A percentile compares a stretch with the other conserved stretches of the same genome.
phyloP scores from a whole-genome alignment of 139 green algal species.

The Diplosphaera chodatii region DNA sequence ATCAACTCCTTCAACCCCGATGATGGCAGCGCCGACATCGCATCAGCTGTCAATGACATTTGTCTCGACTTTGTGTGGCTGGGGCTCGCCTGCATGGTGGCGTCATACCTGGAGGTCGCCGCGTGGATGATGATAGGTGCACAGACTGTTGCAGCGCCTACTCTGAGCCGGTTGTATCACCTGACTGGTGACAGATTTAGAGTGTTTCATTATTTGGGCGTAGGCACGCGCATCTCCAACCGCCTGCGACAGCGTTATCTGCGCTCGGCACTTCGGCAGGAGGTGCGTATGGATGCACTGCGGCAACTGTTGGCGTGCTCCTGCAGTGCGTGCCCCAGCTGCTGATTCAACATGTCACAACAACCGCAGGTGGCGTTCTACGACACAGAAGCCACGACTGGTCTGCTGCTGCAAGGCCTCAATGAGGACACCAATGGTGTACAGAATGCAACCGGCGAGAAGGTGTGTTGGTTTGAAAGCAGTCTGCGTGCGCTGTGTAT shows the following conservation, averaged over 20 bases:
- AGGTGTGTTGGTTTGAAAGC: no score
- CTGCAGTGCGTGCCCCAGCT: no score
- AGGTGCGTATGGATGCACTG: no score
- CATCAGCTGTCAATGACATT: constrained; percentile 10
- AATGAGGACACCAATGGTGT: constrained; percentile 64
- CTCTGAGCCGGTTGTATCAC: no score
- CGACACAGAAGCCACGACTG: constrained; percentile 56
- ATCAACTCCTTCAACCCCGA: constrained; percentile 5
- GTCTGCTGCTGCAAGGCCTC: constrained; percentile 42
- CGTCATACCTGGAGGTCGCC: constrained; percentile 36
- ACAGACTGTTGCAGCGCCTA: no score
- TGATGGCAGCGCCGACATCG: background rate
- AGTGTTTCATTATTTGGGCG: background rate
- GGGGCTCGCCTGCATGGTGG: constrained; percentile 33
- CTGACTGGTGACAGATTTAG: no score
- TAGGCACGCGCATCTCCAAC: constrained; percentile 14
- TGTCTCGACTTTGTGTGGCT: constrained; percentile 65
- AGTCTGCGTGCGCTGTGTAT: no score
- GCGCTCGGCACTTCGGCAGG: constrained; percentile 62
- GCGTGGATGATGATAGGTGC: constrained; percentile 37
- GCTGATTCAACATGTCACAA: no score
- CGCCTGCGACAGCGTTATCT: constrained; percentile 45
- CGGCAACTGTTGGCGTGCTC: no score
- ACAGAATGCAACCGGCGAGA: constrained; percentile 57
- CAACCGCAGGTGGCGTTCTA: no score